Percentiles rank a stretch among this genome's conserved stretches.
Evolutionary conservation across 1,284 basidiomycete species (phyloP).

Genomic region (Inonotus obliquus): DNA sequence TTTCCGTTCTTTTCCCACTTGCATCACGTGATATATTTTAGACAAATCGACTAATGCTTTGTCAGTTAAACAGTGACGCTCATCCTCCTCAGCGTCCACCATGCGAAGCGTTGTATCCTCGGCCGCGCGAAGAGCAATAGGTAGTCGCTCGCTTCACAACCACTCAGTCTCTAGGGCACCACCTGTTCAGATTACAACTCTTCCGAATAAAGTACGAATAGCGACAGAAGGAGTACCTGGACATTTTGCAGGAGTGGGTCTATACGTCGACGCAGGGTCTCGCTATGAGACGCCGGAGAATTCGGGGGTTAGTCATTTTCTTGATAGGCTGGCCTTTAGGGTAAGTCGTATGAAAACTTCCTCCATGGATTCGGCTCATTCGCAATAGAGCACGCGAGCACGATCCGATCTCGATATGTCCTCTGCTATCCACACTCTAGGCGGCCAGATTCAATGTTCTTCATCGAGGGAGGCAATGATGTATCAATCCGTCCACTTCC

Average conservation of each 20-base stretch:
- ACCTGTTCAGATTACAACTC: constrained; percentile 66
- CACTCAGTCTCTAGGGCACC: constrained; percentile 22
- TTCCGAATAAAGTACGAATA: constrained; percentile 90
- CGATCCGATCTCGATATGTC: constrained; percentile 77
- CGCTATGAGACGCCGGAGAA: constrained; percentile 82
- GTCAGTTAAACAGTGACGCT: neutral
- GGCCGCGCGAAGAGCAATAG: constrained; percentile 7
- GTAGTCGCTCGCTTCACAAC: constrained; percentile 7
- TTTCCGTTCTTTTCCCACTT: neutral
- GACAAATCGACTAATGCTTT: neutral
- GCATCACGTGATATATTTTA: neutral
- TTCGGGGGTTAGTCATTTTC: constrained; percentile 85
- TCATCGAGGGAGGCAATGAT: constrained; percentile 94
- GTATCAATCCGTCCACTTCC: constrained; percentile 97
- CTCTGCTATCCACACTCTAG: constrained; percentile 76
- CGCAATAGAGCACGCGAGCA: constrained; percentile 48
- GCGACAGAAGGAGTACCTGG: constrained; percentile 90
- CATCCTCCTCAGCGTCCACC: neutral
- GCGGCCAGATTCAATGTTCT: constrained; percentile 90
- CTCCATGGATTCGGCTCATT: neutral
- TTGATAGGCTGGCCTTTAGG: constrained; percentile 97
- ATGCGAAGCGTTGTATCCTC: constrained; percentile 14
- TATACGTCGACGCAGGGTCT: constrained; percentile 92
- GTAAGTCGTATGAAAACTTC: constrained; percentile 39
- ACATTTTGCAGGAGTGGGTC: constrained; percentile 91